phyloP scores from a whole-genome alignment of 2,329 filamentous ascomycete genomes.

The Alternaria hordeiaustralica region DNA sequence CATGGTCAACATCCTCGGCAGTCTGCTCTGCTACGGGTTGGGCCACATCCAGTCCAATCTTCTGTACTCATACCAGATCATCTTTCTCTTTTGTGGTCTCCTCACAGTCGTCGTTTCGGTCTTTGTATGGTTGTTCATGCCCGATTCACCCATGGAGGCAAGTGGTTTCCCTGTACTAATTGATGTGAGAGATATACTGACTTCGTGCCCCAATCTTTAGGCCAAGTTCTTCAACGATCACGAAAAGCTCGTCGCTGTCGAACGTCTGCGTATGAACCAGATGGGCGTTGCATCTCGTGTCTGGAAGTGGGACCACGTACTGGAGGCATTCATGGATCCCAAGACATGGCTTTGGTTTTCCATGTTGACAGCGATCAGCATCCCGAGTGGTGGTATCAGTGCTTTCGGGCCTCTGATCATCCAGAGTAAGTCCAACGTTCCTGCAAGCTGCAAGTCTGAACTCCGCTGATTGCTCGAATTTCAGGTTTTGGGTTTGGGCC shows the following conservation, averaged over 20 bases:
- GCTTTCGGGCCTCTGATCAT: conserved; percentile 67
- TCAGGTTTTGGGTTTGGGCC: conserved; percentile 61
- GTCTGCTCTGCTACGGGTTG: conserved; percentile 64
- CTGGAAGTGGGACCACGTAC: conserved; percentile 61
- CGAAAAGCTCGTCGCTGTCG: conserved; percentile 65
- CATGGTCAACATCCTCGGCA: conserved; percentile 62
- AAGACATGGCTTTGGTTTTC: conserved; percentile 67
- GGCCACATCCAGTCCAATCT: conserved; percentile 61
- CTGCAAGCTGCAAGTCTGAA: not conserved
- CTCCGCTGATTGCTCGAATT: not conserved
- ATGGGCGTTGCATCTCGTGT: conserved; percentile 51
- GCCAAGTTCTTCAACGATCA: conserved; percentile 63
- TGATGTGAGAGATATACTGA: not conserved
- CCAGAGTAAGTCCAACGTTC: conserved; percentile 42
- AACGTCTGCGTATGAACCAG: conserved; percentile 56
- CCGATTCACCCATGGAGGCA: conserved; percentile 65
- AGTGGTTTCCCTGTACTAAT: not conserved
- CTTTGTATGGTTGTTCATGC: conserved; percentile 63
- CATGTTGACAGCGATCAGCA: conserved; percentile 47
- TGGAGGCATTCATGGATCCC: conserved; percentile 62
- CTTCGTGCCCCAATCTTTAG: not conserved
- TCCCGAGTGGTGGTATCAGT: conserved; percentile 64
- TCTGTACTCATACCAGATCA: conserved; percentile 48
- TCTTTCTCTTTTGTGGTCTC: conserved; percentile 46
- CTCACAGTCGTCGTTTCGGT: conserved; percentile 60